Evolutionary conservation across 2,329 filamentous ascomycete genomes (phyloP).

Genomic region (Akanthomyces uredinophilus): DNA sequence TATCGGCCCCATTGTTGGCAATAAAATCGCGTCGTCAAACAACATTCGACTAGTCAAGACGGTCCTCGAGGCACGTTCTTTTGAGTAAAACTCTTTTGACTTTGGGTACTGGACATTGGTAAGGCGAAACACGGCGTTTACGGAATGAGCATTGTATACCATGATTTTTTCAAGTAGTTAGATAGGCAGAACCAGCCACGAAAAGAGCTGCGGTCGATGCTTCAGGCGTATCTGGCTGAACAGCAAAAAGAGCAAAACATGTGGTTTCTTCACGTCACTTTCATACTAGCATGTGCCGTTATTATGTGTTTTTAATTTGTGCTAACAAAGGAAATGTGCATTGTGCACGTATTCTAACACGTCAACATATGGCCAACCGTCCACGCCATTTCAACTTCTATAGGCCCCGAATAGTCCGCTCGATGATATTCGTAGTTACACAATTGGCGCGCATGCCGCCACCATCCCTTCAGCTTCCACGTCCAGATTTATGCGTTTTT

Average conservation of each 20-base stretch:
- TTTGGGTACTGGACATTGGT: neutral
- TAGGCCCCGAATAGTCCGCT: constrained; percentile 8
- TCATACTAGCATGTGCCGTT: neutral
- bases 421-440: constrained; percentile 10
- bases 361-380: neutral
- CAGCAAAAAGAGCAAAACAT: neutral
- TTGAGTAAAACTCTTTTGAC: constrained; percentile 34
- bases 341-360: constrained; percentile 1
- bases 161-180: neutral
- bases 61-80: constrained; percentile 50
- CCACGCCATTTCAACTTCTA: neutral
- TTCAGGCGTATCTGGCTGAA: neutral
- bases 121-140: constrained; percentile 4
- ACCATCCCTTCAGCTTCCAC: neutral
- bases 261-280: no score
- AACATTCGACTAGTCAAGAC: constrained; percentile 45
- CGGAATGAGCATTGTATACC: neutral
- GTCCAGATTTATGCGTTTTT: neutral
- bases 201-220: neutral
- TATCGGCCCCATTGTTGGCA: constrained; percentile 50
- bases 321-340: constrained; percentile 11
- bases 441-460: neutral
- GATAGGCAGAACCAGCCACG: neutral
- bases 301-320: neutral
- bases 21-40: constrained; percentile 39